Conservation (phyloP, 2,329 filamentous ascomycete species). For the Xylariaceae sp. region DNA sequence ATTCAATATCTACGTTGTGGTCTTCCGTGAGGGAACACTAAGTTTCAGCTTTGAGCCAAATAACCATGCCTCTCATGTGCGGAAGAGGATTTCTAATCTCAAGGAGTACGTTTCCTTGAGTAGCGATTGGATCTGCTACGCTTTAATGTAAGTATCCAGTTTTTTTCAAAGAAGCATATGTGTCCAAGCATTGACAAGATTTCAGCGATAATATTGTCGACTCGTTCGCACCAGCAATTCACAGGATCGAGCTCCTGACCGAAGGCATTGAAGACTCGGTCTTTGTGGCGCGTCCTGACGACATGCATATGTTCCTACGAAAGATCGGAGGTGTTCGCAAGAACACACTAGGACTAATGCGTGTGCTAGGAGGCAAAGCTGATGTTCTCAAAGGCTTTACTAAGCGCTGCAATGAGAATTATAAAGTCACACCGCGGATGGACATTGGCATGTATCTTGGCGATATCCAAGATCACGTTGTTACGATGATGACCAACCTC, state of each 20-base stretch:
- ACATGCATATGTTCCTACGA: constrained; percentile 84
- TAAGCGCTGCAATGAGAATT: constrained; percentile 98
- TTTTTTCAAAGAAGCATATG: not conserved
- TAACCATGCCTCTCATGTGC: constrained; percentile 83
- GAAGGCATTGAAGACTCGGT: constrained; percentile 95
- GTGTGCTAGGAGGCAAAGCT: constrained; percentile 94
- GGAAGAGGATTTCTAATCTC: constrained; percentile 86
- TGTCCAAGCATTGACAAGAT: not conserved
- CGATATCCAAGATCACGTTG: constrained; percentile 98
- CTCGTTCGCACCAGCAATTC: constrained; percentile 87
- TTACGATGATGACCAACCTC: constrained; percentile 98
- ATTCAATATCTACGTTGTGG: constrained; percentile 94
- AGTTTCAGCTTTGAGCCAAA: constrained; percentile 94
- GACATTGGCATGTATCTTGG: constrained; percentile 96
- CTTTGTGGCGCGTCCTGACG: constrained; percentile 87
- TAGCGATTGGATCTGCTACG: constrained; percentile 99
- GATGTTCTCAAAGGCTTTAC: constrained; percentile 97
- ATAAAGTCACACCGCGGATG: constrained; percentile 90
- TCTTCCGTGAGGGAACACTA: constrained; percentile 91
- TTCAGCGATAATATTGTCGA: constrained; percentile 92
- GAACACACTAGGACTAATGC: constrained; percentile 91
- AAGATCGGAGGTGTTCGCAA: constrained; percentile 90
- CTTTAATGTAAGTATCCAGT: constrained; percentile 79
- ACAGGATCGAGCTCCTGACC: constrained; percentile 82
- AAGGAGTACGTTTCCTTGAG: constrained; percentile 95